Conservation (phyloP, 345 rosid genomes). For the Mangifera indica region DNA sequence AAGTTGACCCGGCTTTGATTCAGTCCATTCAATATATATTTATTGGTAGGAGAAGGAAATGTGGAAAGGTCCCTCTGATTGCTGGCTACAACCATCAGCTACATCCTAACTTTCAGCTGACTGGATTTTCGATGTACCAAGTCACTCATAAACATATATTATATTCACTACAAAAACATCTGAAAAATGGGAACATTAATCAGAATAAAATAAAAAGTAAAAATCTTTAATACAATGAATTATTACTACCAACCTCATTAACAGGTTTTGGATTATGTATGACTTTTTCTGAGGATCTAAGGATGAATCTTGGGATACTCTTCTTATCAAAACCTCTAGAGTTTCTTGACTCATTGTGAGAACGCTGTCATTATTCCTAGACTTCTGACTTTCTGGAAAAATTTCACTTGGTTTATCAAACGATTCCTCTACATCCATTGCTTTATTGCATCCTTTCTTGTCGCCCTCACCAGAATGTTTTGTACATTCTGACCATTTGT, state of each 20-base stretch:
- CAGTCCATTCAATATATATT: neutral
- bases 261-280: conserved; percentile 60
- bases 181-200: neutral
- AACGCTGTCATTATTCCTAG: conserved; percentile 33
- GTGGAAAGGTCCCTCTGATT: neutral
- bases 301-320: conserved; percentile 64
- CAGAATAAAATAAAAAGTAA: neutral
- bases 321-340: conserved; percentile 63
- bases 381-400: conserved; percentile 28
- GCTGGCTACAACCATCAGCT: neutral
- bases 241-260: conserved; percentile 54
- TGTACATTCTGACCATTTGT: conserved; percentile 29
- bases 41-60: neutral
- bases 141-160: neutral
- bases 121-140: neutral
- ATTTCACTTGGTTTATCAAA: conserved; percentile 27
- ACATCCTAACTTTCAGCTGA: neutral
- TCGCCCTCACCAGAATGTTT: conserved; percentile 24
- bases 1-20: neutral
- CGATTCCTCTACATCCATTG: conserved; percentile 8
- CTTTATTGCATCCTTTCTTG: conserved; percentile 27
- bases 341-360: conserved; percentile 55
- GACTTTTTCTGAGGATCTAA: conserved; percentile 62
- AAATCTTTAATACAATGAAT: neutral
- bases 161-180: neutral